phyloP scores from a whole-genome alignment of 1,284 basidiomycete species.

The Papiliotrema nemorosa region DNA sequence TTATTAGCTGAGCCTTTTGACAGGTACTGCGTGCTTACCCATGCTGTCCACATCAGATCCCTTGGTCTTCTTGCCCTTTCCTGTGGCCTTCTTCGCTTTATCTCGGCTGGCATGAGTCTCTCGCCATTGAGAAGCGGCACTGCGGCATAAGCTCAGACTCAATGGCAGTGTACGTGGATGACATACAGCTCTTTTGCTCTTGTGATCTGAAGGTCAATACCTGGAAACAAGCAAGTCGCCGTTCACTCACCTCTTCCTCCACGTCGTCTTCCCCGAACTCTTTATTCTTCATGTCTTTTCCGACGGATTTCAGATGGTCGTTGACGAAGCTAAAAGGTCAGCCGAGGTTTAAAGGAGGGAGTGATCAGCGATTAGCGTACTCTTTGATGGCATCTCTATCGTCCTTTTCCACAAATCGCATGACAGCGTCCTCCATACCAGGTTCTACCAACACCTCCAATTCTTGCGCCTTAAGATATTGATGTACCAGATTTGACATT shows the following conservation, averaged over 20 bases:
- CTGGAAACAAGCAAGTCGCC: slow-evolving; percentile 16
- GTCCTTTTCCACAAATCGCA: slow-evolving; percentile 92
- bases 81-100: slow-evolving; percentile 44
- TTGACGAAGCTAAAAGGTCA: slow-evolving; percentile 63
- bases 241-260: slow-evolving; percentile 60
- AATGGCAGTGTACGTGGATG: slow-evolving; percentile 4
- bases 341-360: too few relatives aligned
- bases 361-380: slow-evolving; percentile 57
- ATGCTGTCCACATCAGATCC: slow-evolving; percentile 73
- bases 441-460: slow-evolving; percentile 78
- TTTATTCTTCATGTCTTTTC: slow-evolving; percentile 56
- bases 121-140: slow-evolving; percentile 25
- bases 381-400: slow-evolving; percentile 82
- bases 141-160: too few relatives aligned
- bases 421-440: slow-evolving; percentile 86
- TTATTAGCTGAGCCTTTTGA: not conserved
- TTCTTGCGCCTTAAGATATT: slow-evolving; percentile 85
- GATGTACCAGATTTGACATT: slow-evolving; percentile 65
- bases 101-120: slow-evolving; percentile 10
- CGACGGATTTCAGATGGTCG: slow-evolving; percentile 59
- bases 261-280: slow-evolving; percentile 65
- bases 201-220: slow-evolving; percentile 64
- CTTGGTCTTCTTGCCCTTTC: slow-evolving; percentile 53
- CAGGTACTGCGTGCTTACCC: slow-evolving; percentile 52
- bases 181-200: slow-evolving; percentile 65